These are phyloP conservation scores for Funneliformis caledonium DNA, from an alignment of 371 early-diverging fungal genomes.

Conservation along the genomic window DNA sequence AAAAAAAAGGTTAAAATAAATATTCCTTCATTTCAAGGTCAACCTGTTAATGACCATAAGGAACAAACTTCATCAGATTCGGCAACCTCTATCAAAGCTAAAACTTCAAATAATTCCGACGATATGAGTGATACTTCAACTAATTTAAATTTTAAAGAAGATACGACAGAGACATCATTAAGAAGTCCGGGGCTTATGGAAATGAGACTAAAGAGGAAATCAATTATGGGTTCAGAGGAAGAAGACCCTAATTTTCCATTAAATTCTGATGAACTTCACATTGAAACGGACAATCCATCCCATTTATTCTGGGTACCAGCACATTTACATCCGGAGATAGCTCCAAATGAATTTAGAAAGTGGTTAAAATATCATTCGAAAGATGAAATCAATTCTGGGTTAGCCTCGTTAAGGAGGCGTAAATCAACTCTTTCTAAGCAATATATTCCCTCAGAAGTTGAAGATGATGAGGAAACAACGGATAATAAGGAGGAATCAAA, in stretches of 20 bases:
- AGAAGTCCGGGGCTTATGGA: neutral
- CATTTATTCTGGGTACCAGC: conserved; percentile 60
- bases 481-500: conserved; percentile 38
- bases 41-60: neutral
- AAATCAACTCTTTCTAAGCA: conserved; percentile 57
- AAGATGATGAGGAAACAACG: conserved; percentile 38
- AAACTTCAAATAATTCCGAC: neutral
- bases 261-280: conserved; percentile 19
- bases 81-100: conserved; percentile 1
- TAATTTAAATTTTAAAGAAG: neutral
- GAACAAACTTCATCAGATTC: conserved; percentile 11
- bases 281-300: conserved; percentile 36
- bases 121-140: neutral
- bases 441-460: conserved; percentile 49
- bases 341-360: conserved; percentile 62
- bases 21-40: neutral
- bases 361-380: conserved; percentile 54
- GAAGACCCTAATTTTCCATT: too few species aligned
- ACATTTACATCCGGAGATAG: conserved; percentile 64
- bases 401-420: conserved; percentile 48
- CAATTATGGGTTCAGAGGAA: conserved; percentile 30
- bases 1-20: neutral
- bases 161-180: neutral
- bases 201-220: conserved; percentile 24
- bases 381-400: conserved; percentile 44